Base-by-base conservation (phyloP, 73 alveolate species). In the Symbiodinium pilosum region DNA sequence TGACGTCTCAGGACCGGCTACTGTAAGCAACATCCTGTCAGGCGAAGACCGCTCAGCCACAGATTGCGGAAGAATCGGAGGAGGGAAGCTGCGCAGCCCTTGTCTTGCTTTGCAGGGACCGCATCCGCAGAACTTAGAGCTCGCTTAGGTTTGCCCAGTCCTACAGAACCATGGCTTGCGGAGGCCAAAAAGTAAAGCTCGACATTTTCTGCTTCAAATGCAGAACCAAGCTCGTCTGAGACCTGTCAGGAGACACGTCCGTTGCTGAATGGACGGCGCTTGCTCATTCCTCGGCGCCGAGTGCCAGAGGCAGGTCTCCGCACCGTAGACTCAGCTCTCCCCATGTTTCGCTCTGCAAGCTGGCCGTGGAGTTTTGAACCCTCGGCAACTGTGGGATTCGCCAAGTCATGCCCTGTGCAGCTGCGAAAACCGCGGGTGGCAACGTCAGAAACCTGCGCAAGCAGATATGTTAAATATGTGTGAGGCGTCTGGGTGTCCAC, bases 41-140 rank as follows among this genome's bases (percentile, higher is more conserved):
- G 81, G 81, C 38, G 81, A 64, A 64, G 34, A 64, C 81, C 81
- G 81, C 81, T 5, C 38, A 64, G 81, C 81, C 81, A 64, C 81
- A 64, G 81, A 64, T 64, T 14, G 38, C 81, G 38, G 81, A 64
- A 38, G 81, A 64, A 38, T 38, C 81, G 28, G 30, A 24, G 14
- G 81, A 64, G 30, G 81, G 38, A 14, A 64, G 81, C 81, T 20
- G 81, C 38, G 24, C 16, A 38, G 81, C 9, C 34, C 81, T 28
- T 38, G 30, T 64, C 81, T 24, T 64, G 81, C 3, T 32, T 3
- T 12, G 7, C 41, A 64, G 7, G 77, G 77, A 8, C 36, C 26
- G 75, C 75, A 26, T 30, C 75, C 6, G n/a, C n/a, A n/a, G n/a
- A 34, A 64, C 34, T n/a, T 32, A 28, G 81, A 64, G 12, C 18